Percentiles rank a stretch among this genome's conserved stretches.
Conservation (phyloP, 78 protist genomes). For the Cavenderia fasciculata region DNA sequence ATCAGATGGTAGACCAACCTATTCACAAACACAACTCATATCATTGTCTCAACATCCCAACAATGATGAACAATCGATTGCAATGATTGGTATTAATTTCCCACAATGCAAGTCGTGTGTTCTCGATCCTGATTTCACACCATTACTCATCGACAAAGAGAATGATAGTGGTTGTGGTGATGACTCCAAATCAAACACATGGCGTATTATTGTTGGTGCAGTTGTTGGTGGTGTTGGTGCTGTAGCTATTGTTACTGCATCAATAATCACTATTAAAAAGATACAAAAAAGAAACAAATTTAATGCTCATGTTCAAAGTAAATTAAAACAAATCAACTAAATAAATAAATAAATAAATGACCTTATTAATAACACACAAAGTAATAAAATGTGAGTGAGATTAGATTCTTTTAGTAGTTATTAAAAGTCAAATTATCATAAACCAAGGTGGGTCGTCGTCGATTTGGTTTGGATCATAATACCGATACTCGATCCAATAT, state of each 20-base stretch:
- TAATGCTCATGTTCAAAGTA: no score
- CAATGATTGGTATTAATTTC: not conserved
- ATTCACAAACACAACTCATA: not conserved
- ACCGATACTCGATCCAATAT: no score
- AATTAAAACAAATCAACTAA: no score
- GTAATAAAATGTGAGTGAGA: no score
- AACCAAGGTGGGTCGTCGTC: no score
- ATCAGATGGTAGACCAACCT: slow-evolving; percentile 21
- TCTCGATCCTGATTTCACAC: not conserved
- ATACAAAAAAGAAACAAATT: no score
- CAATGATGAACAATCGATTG: not conserved
- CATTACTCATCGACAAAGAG: not conserved
- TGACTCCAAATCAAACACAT: not conserved
- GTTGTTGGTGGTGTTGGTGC: not conserved
- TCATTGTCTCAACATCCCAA: not conserved
- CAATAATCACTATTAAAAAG: no score
- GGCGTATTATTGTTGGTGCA: not conserved
- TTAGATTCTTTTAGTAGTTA: no score
- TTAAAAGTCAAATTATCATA: no score
- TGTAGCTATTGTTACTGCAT: not conserved
- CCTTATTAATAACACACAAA: no score
- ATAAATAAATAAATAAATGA: no score
- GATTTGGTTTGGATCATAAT: no score
- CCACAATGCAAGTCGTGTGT: not conserved
- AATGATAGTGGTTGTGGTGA: not conserved